Evolutionary conservation across 345 rosid genomes (phyloP).

Genomic region (Salix koriyanagi): DNA sequence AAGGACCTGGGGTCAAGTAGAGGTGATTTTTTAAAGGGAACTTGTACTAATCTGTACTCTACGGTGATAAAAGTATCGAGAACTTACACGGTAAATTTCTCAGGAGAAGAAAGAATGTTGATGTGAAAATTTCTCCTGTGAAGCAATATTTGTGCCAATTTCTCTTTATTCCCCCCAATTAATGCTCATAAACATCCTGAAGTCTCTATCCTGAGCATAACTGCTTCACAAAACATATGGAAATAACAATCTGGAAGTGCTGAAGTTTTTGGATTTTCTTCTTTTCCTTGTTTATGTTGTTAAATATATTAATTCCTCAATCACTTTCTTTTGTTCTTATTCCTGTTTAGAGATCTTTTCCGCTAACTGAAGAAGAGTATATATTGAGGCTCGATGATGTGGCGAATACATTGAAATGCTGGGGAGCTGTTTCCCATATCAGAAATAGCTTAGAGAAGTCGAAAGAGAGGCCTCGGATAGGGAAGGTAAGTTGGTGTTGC

Average conservation of each 20-base stretch:
- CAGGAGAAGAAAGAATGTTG: too few species aligned
- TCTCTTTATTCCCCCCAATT: too few species aligned
- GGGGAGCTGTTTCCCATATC: conserved; percentile 96
- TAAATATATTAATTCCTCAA: not conserved
- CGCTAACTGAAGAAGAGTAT: conserved; percentile 91
- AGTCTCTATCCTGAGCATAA: not conserved
- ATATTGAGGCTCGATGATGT: conserved; percentile 88
- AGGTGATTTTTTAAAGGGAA: too few species aligned
- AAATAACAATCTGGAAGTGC: not conserved
- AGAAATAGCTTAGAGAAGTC: conserved; percentile 77
- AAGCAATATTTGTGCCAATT: too few species aligned
- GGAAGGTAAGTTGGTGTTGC: conserved; percentile 48
- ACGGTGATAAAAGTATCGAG: too few species aligned
- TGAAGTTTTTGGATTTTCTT: not conserved
- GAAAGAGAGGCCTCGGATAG: conserved; percentile 88
- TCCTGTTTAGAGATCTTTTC: conserved; percentile 70
- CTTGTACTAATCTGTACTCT: too few species aligned
- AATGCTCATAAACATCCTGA: too few species aligned
- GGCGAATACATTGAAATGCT: conserved; percentile 81
- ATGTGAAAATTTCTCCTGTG: too few species aligned
- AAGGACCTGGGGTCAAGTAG: too few species aligned
- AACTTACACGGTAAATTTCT: too few species aligned
- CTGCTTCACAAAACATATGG: not conserved
- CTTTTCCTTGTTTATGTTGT: not conserved
- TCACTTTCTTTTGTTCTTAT: conserved; percentile 7